A percentile compares a stretch with the other conserved stretches of the same genome.
Evolutionary conservation across 2,329 filamentous ascomycete genomes (phyloP).

Genomic region (Epichloe scottii): DNA sequence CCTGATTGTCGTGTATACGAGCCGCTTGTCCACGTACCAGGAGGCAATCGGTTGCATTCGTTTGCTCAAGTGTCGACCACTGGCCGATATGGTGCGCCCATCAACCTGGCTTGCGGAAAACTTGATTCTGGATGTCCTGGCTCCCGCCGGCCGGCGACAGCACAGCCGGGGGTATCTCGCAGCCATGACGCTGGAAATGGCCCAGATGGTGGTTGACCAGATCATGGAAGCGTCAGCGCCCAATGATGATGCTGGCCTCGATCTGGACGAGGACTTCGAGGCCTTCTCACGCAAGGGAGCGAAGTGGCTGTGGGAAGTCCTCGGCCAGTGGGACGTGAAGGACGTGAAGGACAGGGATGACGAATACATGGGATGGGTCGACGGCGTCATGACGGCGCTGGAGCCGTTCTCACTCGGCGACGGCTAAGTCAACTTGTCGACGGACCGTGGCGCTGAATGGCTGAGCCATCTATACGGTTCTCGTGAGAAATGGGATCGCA

Average conservation of each 20-base stretch:
- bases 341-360: neutral
- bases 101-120: too few species aligned
- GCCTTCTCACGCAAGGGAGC: neutral
- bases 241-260: neutral
- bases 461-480: conserved; percentile 2
- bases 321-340: neutral
- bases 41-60: too few species aligned
- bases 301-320: neutral
- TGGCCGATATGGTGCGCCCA: too few species aligned
- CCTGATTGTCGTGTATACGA: too few species aligned
- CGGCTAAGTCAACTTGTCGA: neutral
- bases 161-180: too few species aligned
- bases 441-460: neutral
- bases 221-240: neutral
- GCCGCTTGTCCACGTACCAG: too few species aligned
- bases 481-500: neutral
- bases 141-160: too few species aligned
- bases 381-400: neutral
- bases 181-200: too few species aligned
- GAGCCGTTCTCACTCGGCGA: neutral
- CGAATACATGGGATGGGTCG: neutral
- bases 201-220: too few species aligned
- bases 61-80: too few species aligned
- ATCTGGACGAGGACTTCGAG: neutral
- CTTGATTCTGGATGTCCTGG: too few species aligned